Percentiles rank a stretch among this genome's conserved stretches.
Evolutionary conservation across 2,329 filamentous ascomycete species (phyloP).

Genomic region (Phaeosphaeriaceae sp.): DNA sequence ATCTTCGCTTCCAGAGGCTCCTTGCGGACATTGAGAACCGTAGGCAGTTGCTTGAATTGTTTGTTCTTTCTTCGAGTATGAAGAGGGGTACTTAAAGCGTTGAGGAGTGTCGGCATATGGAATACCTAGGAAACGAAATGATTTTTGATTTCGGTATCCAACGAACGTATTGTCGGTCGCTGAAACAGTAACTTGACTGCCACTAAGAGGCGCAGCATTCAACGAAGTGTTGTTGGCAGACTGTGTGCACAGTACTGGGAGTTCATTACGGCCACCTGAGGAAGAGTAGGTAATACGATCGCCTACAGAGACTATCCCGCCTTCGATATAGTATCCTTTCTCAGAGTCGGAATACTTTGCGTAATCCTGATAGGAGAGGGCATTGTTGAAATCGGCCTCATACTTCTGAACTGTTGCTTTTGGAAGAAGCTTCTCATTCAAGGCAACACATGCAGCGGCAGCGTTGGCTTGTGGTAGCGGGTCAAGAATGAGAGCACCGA

Average conservation of each 20-base stretch:
- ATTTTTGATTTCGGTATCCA: constrained; percentile 62
- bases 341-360: constrained; percentile 44
- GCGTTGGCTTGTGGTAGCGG: constrained; percentile 48
- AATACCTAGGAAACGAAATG: constrained; percentile 54
- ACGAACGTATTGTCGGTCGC: constrained; percentile 55
- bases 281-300: constrained; percentile 45
- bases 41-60: constrained; percentile 56
- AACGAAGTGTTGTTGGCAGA: constrained; percentile 49
- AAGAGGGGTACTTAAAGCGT: constrained; percentile 55
- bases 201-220: constrained; percentile 28
- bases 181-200: constrained; percentile 46
- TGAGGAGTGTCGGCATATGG: constrained; percentile 53
- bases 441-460: constrained; percentile 52
- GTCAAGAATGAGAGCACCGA: constrained; percentile 59
- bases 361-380: constrained; percentile 56
- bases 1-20: constrained; percentile 52
- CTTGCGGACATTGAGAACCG: constrained; percentile 54
- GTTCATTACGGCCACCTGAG: constrained; percentile 29
- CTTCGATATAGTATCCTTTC: constrained; percentile 53
- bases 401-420: constrained; percentile 51
- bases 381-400: constrained; percentile 53
- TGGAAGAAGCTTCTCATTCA: constrained; percentile 58
- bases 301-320: constrained; percentile 48
- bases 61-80: constrained; percentile 54
- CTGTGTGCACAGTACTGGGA: constrained; percentile 61